A percentile compares a stretch with the other conserved stretches of the same genome.
phyloP scores from a whole-genome alignment of 768 basidiomycete species.

The Mrakia gelida region DNA sequence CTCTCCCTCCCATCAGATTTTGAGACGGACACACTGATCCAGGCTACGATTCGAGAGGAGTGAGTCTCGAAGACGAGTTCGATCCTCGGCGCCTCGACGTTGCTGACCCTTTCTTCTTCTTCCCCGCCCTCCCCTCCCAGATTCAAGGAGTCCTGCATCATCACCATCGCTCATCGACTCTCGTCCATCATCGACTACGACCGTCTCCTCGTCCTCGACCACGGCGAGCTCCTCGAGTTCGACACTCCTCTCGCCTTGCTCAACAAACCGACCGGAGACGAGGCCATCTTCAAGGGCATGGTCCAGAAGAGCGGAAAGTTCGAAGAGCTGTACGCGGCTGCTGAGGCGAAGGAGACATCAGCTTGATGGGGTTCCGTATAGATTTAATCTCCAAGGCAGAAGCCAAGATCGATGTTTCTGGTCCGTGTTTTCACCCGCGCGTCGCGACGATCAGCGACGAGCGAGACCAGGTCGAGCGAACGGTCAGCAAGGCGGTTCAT shows the following conservation, averaged over 20 bases:
- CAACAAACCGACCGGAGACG: slow-evolving; percentile 33
- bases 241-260: slow-evolving; percentile 40
- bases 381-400: background rate
- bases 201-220: slow-evolving; percentile 43
- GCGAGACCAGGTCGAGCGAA: too few relatives aligned
- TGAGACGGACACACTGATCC: slow-evolving; percentile 44
- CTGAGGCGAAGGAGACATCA: slow-evolving; percentile 15
- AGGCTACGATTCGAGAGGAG: slow-evolving; percentile 43
- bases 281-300: slow-evolving; percentile 39
- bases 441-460: too few relatives aligned
- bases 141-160: background rate
- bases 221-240: slow-evolving; percentile 44
- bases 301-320: slow-evolving; percentile 43
- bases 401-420: background rate
- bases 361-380: background rate
- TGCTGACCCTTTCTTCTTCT: background rate
- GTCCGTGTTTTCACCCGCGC: background rate
- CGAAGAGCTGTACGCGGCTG: slow-evolving; percentile 40
- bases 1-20: slow-evolving; percentile 33
- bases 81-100: too few relatives aligned
- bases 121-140: background rate
- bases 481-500: too few relatives aligned
- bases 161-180: slow-evolving; percentile 42
- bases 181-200: slow-evolving; percentile 45
- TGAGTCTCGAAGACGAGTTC: slow-evolving; percentile 16